phyloP scores from a whole-genome alignment of 2,329 filamentous ascomycete species.

The Colletotrichum limetticola region DNA sequence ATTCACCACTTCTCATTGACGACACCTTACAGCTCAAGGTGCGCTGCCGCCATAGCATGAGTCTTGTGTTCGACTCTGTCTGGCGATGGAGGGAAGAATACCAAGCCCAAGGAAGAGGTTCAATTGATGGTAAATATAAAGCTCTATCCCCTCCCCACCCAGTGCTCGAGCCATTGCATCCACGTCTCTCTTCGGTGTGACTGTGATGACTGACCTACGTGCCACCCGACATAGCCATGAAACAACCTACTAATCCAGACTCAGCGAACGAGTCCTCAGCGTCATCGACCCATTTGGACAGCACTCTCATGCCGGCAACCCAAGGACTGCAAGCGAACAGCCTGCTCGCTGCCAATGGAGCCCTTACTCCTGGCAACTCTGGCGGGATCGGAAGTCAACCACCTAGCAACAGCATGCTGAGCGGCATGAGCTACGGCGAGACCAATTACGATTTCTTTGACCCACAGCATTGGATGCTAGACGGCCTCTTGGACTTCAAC shows the following conservation, averaged over 20 bases:
- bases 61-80: slow-evolving; percentile 84
- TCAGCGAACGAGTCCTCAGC: slow-evolving; percentile 79
- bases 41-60: slow-evolving; percentile 87
- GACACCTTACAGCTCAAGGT: slow-evolving; percentile 83
- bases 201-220: slow-evolving; percentile 41
- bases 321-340: slow-evolving; percentile 60
- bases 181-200: slow-evolving; percentile 37
- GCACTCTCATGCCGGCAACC: slow-evolving; percentile 62
- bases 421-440: slow-evolving; percentile 68
- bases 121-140: slow-evolving; percentile 72
- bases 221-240: slow-evolving; percentile 66
- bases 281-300: slow-evolving; percentile 73
- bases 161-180: slow-evolving; percentile 35
- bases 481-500: slow-evolving; percentile 84
- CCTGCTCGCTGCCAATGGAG: slow-evolving; percentile 60
- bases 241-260: slow-evolving; percentile 88
- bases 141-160: slow-evolving; percentile 18
- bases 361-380: slow-evolving; percentile 62
- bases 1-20: slow-evolving; percentile 65
- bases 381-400: slow-evolving; percentile 42
- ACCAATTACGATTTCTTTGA: slow-evolving; percentile 90
- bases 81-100: slow-evolving; percentile 89
- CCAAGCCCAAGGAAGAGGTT: slow-evolving; percentile 75
- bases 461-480: slow-evolving; percentile 92
- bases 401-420: slow-evolving; percentile 57